phyloP scores from a whole-genome alignment of 768 basidiomycete genomes.

The Lactifluus volemus region DNA sequence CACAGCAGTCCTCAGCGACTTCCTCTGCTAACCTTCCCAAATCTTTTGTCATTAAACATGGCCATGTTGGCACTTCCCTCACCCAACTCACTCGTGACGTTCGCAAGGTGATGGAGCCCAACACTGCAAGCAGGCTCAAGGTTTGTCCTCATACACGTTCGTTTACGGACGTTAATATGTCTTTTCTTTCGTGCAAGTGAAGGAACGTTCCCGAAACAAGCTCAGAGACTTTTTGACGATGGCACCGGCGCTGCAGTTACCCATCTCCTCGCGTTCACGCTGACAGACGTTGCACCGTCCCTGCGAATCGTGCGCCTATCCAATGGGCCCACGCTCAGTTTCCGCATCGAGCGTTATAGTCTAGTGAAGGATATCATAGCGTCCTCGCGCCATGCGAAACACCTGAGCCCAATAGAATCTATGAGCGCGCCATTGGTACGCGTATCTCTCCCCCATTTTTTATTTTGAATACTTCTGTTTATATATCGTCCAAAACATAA shows the following conservation, averaged over 20 bases:
- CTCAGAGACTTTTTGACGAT: constrained; percentile 91
- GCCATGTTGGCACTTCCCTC: constrained; percentile 81
- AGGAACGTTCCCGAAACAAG: constrained; percentile 89
- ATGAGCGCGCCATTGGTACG: constrained; percentile 85
- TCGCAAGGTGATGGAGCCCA: constrained; percentile 95
- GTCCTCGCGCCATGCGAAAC: constrained; percentile 55
- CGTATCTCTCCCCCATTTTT: background rate
- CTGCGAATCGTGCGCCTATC: constrained; percentile 82
- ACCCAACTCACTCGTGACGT: constrained; percentile 87
- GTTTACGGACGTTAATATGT: constrained; percentile 15
- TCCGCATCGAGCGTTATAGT: constrained; percentile 88
- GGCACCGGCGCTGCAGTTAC: constrained; percentile 88
- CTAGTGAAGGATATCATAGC: constrained; percentile 77
- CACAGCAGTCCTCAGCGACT: constrained; percentile 24
- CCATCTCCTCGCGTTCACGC: constrained; percentile 85
- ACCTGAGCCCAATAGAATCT: constrained; percentile 75
- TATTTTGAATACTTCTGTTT: background rate
- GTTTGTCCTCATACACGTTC: constrained; percentile 32
- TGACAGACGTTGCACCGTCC: constrained; percentile 79
- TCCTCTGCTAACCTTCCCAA: constrained; percentile 49
- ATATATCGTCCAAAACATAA: constrained; percentile 25
- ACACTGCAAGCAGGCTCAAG: constrained; percentile 87
- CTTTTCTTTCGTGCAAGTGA: constrained; percentile 17
- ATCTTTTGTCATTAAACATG: constrained; percentile 96
- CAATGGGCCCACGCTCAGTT: constrained; percentile 87